Evolutionary conservation across 768 basidiomycete genomes (phyloP), one percentile per base, ranked within the genome.

Genomic region (Tricholoma matsutake): DNA sequence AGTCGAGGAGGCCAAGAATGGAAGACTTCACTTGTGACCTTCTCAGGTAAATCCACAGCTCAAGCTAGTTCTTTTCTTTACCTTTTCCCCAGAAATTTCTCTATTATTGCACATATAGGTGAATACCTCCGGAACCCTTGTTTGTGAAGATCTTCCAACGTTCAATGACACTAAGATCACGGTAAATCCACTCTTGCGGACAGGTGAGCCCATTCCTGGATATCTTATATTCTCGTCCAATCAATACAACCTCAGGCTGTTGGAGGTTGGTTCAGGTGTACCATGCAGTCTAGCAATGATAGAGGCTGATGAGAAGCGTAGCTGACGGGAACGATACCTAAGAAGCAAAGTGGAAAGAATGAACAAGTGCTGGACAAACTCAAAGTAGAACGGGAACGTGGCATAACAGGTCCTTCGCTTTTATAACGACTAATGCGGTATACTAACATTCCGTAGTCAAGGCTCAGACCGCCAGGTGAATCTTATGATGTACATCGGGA

Each of bases 51-150:
- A 64, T 52, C 25, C 11, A 10, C 18, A 6, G 3, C n/a, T 7
- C 28, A 11, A 2, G 25, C 14, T 18, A 13, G 18, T 39, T 32
- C 22, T 29, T 0, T 34, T 39, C 39, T 54, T 64, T 58, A 63
- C 34, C 54, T 54, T 32, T 60, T 34, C 45, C 25, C 10, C 57
- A 91, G 90, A 57, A 98, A 98, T 73, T 94, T 98, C 72, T 96
- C 94, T 9, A 94, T 98, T 65, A 96, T 98, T 70, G 95, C 95
- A 1, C 96, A 98, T 72, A 97, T 97, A 66, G 94, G 94, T 87
- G 68, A 58, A 71, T 62, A 57, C 11, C 34, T 49, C 31, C 22
- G 9, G 32, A 25, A 4, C 20, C 4, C 11, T 32, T 41, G 54
- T 34, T 41, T 54, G n/a, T 41, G 8, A 20, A 57, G 51, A 41